These are phyloP conservation scores for Sphaerobolus stellatus DNA, from an alignment of 1,284 basidiomycete genomes.

Conservation along the genomic window DNA sequence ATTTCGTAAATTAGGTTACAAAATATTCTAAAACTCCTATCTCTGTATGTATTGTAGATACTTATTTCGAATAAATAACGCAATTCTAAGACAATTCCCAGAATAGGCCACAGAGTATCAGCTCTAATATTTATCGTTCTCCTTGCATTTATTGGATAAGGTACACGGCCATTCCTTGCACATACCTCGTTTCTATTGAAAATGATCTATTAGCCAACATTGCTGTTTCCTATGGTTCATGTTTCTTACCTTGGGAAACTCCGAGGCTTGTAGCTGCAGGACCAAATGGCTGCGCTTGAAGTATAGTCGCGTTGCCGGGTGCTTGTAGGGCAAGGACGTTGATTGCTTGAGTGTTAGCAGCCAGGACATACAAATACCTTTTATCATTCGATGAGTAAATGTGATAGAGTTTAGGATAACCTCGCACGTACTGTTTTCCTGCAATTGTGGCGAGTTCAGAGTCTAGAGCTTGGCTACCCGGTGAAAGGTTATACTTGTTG, in stretches of 20 bases:
- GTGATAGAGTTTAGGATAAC: neutral
- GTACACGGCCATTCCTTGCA: neutral
- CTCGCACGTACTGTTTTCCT: neutral
- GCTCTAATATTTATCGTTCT: too few relatives aligned
- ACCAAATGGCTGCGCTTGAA: slow-evolving; percentile 10
- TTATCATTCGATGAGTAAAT: neutral
- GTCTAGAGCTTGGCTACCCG: neutral
- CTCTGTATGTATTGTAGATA: too few relatives aligned
- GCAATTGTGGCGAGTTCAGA: neutral
- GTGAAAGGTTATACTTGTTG: neutral
- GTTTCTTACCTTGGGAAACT: neutral
- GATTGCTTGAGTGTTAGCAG: slow-evolving; percentile 5
- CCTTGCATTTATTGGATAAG: neutral
- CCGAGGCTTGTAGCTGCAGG: neutral
- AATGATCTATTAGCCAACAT: neutral
- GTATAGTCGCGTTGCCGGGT: slow-evolving; percentile 2
- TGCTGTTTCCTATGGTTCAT: neutral
- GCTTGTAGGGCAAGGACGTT: slow-evolving; percentile 8
- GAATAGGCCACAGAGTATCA: too few relatives aligned
- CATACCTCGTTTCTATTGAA: neutral
- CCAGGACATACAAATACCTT: slow-evolving; percentile 16
- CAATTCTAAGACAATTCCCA: too few relatives aligned
- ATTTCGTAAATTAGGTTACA: too few relatives aligned
- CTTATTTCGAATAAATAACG: too few relatives aligned
- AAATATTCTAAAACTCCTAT: too few relatives aligned